Evolutionary conservation across 2,329 filamentous ascomycete species (phyloP), one percentile per base, ranked within the genome.

Genomic region (Botrytis medusae): DNA sequence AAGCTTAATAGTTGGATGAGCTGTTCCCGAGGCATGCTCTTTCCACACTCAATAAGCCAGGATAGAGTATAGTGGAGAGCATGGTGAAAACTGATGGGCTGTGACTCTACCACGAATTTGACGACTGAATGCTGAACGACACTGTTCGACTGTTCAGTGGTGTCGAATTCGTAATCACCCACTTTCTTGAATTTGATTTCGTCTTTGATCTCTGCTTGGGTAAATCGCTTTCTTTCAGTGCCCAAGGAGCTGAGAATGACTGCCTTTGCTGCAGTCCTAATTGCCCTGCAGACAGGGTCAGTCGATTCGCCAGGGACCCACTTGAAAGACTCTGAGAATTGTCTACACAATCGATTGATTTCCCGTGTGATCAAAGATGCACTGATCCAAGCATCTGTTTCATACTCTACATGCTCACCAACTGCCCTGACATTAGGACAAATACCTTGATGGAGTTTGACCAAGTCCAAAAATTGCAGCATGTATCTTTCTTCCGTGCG

Each of bases 381-480:
- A 73, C 93, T 97, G 71, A 99, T 98, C 96, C 96, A 99, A 32
- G 94, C 93, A 83, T 99, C 97, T 2, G 95, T 97, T 83, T 99
- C 96, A 80, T 98, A 99, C 82, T 99, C 97, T 46, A 99, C 93
- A 81, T 99, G 96, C 80, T 98, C 96, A 25, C 95, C 94, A 34
- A 98, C 89, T 3, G 95, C 96, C 75, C 97, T 89, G 63, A 95
- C 87, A 79, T 98, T 99, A 1, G 96, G 96, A 78, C 95, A 98
- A 72, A 99, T 98, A 42, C 96, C 95, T 83, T 99, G 97, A 77
- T 98, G 95, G 63, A 99, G 87, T 82, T 98, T 98, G 76, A 97
- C 94, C 25, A 99, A 86, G 80, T 99, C 97, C 62, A 99, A 85
- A 82, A 98, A 99, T 80, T 99, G 97, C 81, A 97, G 86, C 72